A percentile compares a stretch with the other conserved stretches of the same genome.
These are phyloP conservation scores for Podospora didyma DNA, from an alignment of 495 filamentous ascomycete genomes.

Conservation along the genomic window DNA sequence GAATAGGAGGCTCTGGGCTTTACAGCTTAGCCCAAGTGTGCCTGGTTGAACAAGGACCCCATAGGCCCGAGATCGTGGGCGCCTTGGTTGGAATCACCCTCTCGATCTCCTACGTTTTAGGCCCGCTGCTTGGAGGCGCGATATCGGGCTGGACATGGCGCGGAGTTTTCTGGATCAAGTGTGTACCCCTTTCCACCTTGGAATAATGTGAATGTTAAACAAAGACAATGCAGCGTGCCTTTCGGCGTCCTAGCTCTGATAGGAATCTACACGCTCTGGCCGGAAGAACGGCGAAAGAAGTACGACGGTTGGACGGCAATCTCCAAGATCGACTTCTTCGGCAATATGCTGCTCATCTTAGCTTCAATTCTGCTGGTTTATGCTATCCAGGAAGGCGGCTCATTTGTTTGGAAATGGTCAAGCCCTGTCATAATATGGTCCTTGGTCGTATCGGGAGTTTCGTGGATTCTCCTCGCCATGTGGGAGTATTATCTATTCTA, in stretches of 20 bases:
- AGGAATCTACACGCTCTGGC: slow-evolving; percentile 54
- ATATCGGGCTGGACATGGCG: slow-evolving; percentile 65
- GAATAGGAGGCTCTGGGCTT: slow-evolving; percentile 56
- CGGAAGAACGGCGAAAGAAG: slow-evolving; percentile 22
- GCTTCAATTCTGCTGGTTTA: slow-evolving; percentile 55
- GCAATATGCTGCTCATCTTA: slow-evolving; percentile 48
- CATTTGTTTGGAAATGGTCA: slow-evolving; percentile 41
- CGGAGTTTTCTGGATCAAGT: slow-evolving; percentile 73
- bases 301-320: slow-evolving; percentile 25
- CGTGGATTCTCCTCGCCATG: slow-evolving; percentile 42
- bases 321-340: slow-evolving; percentile 52
- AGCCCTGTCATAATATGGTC: slow-evolving; percentile 40
- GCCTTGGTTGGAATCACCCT: slow-evolving; percentile 41
- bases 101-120: slow-evolving; percentile 47
- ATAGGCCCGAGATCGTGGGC: slow-evolving; percentile 42
- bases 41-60: slow-evolving; percentile 50
- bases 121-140: slow-evolving; percentile 65
- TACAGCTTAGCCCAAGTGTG: slow-evolving; percentile 55
- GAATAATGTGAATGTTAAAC: neutral
- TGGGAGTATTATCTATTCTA: slow-evolving; percentile 44
- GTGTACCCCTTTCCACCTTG: slow-evolving; percentile 2
- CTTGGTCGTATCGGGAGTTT: slow-evolving; percentile 38
- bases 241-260: slow-evolving; percentile 52
- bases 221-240: slow-evolving; percentile 44
- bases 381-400: slow-evolving; percentile 54